phyloP scores from a whole-genome alignment of 208 protist species.

The Leishmania major region DNA sequence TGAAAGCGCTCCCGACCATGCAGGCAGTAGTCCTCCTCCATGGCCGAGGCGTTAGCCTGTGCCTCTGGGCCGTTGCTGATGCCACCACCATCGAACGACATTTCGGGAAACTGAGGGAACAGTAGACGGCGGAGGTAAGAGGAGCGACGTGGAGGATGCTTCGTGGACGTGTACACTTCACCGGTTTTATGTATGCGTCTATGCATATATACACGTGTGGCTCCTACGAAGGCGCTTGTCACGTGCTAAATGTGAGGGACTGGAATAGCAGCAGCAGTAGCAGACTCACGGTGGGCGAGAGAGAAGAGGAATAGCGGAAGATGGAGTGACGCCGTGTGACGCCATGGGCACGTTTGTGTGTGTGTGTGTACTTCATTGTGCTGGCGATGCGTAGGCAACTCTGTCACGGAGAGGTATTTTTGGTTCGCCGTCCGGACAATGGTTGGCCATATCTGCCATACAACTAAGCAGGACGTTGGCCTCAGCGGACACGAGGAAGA shows the following conservation, averaged over 20 bases:
- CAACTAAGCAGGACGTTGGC: not conserved
- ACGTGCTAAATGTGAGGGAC: not conserved
- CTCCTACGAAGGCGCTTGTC: not conserved
- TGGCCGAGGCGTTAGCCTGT: conserved; percentile 4
- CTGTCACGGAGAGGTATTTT: not conserved
- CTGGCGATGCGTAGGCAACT: not conserved
- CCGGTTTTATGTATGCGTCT: not conserved
- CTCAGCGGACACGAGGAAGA: not conserved
- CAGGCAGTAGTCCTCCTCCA: conserved; percentile 60
- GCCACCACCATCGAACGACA: conserved; percentile 27
- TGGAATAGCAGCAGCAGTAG: not conserved
- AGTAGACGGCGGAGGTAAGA: not conserved
- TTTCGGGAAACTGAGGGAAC: not conserved
- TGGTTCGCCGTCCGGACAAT: not conserved
- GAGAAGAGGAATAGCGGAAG: not conserved
- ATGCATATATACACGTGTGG: not conserved
- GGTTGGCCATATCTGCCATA: not conserved
- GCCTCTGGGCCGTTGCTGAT: conserved; percentile 4
- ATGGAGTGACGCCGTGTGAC: not conserved
- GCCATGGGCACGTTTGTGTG: not conserved
- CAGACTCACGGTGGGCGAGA: not conserved
- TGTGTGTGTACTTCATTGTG: not conserved
- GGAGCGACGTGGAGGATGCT: not conserved
- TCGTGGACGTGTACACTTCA: not conserved
- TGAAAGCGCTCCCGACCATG: conserved; percentile 41